A percentile compares a stretch with the other conserved stretches of the same genome.
Conservation (phyloP, 768 basidiomycete species). For the Tulasnella sp. region DNA sequence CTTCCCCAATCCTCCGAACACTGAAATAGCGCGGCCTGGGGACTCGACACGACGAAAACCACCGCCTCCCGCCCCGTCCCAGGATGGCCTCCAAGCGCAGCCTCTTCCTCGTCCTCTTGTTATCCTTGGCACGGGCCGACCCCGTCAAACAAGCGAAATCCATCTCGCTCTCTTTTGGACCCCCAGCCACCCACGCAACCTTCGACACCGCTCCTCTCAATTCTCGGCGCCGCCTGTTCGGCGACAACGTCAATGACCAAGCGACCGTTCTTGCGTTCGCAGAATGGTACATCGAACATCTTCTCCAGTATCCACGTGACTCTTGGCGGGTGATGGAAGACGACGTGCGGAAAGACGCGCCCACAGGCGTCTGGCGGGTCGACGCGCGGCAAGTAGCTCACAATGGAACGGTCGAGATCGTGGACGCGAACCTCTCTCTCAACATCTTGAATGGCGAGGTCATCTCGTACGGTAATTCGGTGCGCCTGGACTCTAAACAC, state of each 20-base stretch:
- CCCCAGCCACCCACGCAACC: constrained; percentile 67
- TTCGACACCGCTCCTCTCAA: constrained; percentile 43
- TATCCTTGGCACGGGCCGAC: neutral
- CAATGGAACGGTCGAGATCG: constrained; percentile 83
- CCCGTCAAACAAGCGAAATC: neutral
- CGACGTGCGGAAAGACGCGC: constrained; percentile 77
- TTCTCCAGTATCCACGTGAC: constrained; percentile 47
- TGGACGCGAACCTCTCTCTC: constrained; percentile 89
- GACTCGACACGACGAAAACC: too few relatives aligned
- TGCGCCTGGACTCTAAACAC: constrained; percentile 46
- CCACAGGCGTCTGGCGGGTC: constrained; percentile 83
- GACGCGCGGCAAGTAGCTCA: constrained; percentile 72
- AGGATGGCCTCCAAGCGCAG: neutral
- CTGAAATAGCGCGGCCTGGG: too few relatives aligned
- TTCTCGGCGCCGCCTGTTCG: constrained; percentile 44
- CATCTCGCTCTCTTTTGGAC: constrained; percentile 80
- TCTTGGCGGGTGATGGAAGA: constrained; percentile 61
- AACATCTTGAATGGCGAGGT: constrained; percentile 85
- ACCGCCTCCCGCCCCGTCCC: too few relatives aligned
- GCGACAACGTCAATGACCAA: constrained; percentile 39
- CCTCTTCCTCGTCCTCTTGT: neutral
- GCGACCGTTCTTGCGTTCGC: constrained; percentile 65
- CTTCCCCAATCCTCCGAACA: too few relatives aligned
- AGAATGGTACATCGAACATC: constrained; percentile 58
- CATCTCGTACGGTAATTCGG: constrained; percentile 86